Evolutionary conservation across 2,329 filamentous ascomycete genomes (phyloP), one percentile per base, ranked within the genome.

Genomic region (Salinomyces thailandicus): DNA sequence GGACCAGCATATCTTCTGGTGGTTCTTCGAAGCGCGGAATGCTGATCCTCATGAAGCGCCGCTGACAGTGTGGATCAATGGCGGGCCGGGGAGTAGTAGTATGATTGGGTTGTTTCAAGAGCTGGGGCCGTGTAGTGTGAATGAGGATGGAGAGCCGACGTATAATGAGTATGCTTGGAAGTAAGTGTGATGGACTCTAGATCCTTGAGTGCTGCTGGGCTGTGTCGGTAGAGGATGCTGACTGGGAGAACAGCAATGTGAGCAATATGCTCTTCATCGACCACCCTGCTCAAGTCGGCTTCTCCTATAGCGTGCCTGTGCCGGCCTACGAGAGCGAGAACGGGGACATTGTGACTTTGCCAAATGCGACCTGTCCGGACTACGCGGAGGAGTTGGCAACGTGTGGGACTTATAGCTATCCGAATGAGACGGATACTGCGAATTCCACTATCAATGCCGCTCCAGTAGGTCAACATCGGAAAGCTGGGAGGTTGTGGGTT

Each of bases 251-350:
- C 18, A 46, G 43, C 35, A 72, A 73, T 45, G 66, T 72, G 14
- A 71, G 69, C 40, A 80, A 80, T 45, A 73, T 81, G 68, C 69
- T 82, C 13, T 82, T 78, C 55, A 72, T 82, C 45, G 77, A 83
- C 46, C 71, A 81, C 53, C 79, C 73, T 3, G 68, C 65, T 3
- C 67, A 71, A 31, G 67, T 72, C 5, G 73, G 74, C 0, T 69
- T 75, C 47, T 73, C 68, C 12, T 77, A 76, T 50, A 60, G 59
- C 3, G 52, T 60, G 12, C 58, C 63, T 0, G 36, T 50, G 2
- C 30, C 42, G 2, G 47, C 34, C 9, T 50, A 45, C 18, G 14
- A 16, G 19, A 39, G 30, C 5, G 55, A 57, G 5, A 46, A 47
- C 3, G 49, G 47, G 19, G 29, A 42, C 7, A 61, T 71, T 28